Percentiles rank a stretch among this genome's conserved stretches.
phyloP scores from a whole-genome alignment of 2,329 filamentous ascomycete species.

The Botrytis aclada region DNA sequence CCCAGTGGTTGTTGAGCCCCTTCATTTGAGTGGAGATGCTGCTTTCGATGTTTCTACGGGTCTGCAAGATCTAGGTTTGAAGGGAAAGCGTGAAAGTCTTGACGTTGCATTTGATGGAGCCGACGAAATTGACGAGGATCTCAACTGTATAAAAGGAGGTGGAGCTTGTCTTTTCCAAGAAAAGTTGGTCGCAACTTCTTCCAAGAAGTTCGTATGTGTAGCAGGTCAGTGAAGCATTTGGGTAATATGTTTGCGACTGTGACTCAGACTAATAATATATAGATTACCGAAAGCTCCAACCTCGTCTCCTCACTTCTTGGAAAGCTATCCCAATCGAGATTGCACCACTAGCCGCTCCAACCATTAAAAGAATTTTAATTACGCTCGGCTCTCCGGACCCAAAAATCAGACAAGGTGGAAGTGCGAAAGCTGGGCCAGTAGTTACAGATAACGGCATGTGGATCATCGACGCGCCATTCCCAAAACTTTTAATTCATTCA shows the following conservation, averaged over 20 bases:
- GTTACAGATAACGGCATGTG: constrained; percentile 84
- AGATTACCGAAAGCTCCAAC: constrained; percentile 89
- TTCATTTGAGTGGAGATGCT: constrained; percentile 44
- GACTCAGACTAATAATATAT: constrained; percentile 22
- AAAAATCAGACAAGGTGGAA: constrained; percentile 66
- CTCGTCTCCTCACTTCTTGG: constrained; percentile 73
- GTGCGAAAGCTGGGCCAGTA: constrained; percentile 78
- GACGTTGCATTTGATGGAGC: constrained; percentile 96
- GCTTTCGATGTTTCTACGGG: constrained; percentile 66
- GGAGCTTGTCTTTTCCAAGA: constrained; percentile 98
- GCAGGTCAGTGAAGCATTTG: constrained; percentile 56
- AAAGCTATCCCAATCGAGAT: constrained; percentile 90
- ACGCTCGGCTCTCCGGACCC: constrained; percentile 71
- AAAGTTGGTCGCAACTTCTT: constrained; percentile 85
- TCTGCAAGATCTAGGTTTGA: constrained; percentile 37
- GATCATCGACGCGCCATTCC: constrained; percentile 90
- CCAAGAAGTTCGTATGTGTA: constrained; percentile 83
- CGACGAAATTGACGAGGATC: constrained; percentile 89
- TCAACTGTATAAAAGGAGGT: constrained; percentile 97
- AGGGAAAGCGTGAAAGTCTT: constrained; percentile 50
- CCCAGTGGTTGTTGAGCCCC: constrained; percentile 30
- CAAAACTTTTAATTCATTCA: constrained; percentile 63
- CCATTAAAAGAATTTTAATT: constrained; percentile 70
- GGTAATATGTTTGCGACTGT: not conserved
- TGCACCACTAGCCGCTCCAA: constrained; percentile 75